Conservation (phyloP, 1,139 yeast species). For the Yamadazyma jaroonii region DNA sequence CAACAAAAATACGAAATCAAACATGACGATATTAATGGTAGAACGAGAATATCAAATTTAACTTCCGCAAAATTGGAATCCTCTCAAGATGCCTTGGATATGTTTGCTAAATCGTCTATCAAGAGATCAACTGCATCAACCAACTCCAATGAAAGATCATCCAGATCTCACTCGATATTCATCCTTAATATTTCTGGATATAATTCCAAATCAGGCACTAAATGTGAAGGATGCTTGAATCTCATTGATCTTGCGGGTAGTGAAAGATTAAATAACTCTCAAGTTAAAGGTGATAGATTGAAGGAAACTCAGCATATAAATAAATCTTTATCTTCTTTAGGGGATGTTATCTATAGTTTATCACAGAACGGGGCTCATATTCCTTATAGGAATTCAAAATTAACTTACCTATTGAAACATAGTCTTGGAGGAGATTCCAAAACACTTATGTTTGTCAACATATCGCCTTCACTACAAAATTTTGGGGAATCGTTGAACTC, state of each 20-base stretch:
- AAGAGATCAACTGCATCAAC: slow-evolving; percentile 84
- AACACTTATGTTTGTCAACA: slow-evolving; percentile 90
- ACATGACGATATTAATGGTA: slow-evolving; percentile 55
- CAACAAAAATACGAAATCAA: slow-evolving; percentile 62
- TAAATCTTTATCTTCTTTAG: slow-evolving; percentile 81
- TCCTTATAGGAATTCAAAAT: slow-evolving; percentile 55
- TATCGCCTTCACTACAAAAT: slow-evolving; percentile 66
- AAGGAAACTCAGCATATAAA: slow-evolving; percentile 90
- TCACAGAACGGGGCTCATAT: slow-evolving; percentile 40
- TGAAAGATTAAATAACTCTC: slow-evolving; percentile 76
- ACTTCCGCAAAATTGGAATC: slow-evolving; percentile 48
- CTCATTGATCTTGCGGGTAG: slow-evolving; percentile 86
- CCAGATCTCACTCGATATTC: slow-evolving; percentile 69
- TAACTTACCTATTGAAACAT: slow-evolving; percentile 81
- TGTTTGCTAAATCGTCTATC: slow-evolving; percentile 54
- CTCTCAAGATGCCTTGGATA: slow-evolving; percentile 46
- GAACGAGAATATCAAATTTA: slow-evolving; percentile 62
- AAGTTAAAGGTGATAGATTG: slow-evolving; percentile 75
- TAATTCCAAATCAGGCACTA: slow-evolving; percentile 49
- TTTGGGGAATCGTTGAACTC: slow-evolving; percentile 80
- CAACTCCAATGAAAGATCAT: slow-evolving; percentile 73
- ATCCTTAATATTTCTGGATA: slow-evolving; percentile 58
- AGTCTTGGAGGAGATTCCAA: slow-evolving; percentile 86
- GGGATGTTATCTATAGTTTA: slow-evolving; percentile 84
- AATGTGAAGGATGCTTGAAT: slow-evolving; percentile 62